phyloP scores from a whole-genome alignment of 2,329 filamentous ascomycete species.

The Gaeumannomyces tritici region DNA sequence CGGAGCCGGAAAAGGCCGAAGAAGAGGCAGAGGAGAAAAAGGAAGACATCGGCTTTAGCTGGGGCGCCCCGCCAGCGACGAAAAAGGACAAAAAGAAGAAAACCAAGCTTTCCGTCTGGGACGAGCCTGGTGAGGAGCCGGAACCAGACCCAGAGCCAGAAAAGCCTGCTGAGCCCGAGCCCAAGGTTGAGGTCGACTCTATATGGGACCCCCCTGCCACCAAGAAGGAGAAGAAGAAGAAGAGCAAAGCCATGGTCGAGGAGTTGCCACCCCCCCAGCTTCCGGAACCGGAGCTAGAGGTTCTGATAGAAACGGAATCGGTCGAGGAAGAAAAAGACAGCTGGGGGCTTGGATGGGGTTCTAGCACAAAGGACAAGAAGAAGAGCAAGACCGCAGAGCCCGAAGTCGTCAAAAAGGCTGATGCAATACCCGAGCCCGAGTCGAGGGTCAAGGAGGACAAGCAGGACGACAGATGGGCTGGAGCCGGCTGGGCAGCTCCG shows the following conservation, averaged over 20 bases:
- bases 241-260: constrained; percentile 19
- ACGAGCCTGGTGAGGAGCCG: constrained; percentile 7
- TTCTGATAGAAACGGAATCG: constrained; percentile 14
- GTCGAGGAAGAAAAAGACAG: constrained; percentile 5
- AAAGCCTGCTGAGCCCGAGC: constrained; percentile 11
- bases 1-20: constrained; percentile 20
- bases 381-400: constrained; percentile 13
- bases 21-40: constrained; percentile 22
- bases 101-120: constrained; percentile 6
- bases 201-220: constrained; percentile 35
- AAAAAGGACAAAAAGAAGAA: constrained; percentile 14
- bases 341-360: constrained; percentile 3
- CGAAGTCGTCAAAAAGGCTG: constrained; percentile 8
- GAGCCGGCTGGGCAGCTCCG: constrained; percentile 9
- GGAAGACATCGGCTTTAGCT: constrained; percentile 16
- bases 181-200: constrained; percentile 23
- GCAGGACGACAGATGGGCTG: constrained; percentile 2
- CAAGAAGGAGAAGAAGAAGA: constrained; percentile 26
- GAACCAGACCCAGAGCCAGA: constrained; percentile 12
- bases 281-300: constrained; percentile 12
- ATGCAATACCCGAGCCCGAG: constrained; percentile 7
- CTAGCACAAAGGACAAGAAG: constrained; percentile 16
- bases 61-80: constrained; percentile 12
- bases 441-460: constrained; percentile 5
- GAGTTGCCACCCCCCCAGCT: constrained; percentile 25